phyloP scores from a whole-genome alignment of 2,329 filamentous ascomycete genomes.

The Falciphora oryzae region DNA sequence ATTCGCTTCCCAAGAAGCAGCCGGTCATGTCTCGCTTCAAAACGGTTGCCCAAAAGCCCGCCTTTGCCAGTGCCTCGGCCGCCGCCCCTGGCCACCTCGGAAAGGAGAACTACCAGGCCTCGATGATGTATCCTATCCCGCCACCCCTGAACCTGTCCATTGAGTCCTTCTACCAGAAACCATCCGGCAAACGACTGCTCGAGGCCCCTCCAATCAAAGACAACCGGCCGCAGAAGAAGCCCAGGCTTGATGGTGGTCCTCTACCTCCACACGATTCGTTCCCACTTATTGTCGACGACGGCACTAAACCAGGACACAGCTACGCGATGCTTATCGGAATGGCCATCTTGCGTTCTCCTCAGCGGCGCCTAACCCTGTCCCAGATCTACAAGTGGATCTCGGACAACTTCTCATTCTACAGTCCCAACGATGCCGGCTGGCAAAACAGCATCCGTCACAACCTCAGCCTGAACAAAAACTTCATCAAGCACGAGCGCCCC shows the following conservation, averaged over 20 bases:
- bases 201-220: constrained; percentile 72
- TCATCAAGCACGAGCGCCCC: constrained; percentile 89
- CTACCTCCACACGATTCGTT: constrained; percentile 75
- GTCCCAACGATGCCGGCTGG: constrained; percentile 80
- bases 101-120: constrained; percentile 51
- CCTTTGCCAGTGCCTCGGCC: constrained; percentile 32
- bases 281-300: constrained; percentile 76
- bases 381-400: constrained; percentile 99
- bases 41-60: constrained; percentile 47
- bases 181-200: constrained; percentile 56
- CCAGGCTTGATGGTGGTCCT: constrained; percentile 50
- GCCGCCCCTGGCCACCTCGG: constrained; percentile 29
- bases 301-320: constrained; percentile 82
- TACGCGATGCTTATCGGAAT: constrained; percentile 95
- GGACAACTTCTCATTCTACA: constrained; percentile 88
- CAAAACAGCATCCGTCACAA: constrained; percentile 99
- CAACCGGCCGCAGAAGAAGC: constrained; percentile 60
- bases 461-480: constrained; percentile 92
- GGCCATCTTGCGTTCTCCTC: constrained; percentile 84
- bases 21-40: constrained; percentile 55
- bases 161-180: constrained; percentile 48
- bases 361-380: constrained; percentile 77
- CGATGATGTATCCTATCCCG: constrained; percentile 43
- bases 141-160: constrained; percentile 42
- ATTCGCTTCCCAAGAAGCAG: constrained; percentile 63